These are phyloP conservation scores for Spathaspora girioi DNA, from an alignment of 805 yeast genomes.

Conservation along the genomic window DNA sequence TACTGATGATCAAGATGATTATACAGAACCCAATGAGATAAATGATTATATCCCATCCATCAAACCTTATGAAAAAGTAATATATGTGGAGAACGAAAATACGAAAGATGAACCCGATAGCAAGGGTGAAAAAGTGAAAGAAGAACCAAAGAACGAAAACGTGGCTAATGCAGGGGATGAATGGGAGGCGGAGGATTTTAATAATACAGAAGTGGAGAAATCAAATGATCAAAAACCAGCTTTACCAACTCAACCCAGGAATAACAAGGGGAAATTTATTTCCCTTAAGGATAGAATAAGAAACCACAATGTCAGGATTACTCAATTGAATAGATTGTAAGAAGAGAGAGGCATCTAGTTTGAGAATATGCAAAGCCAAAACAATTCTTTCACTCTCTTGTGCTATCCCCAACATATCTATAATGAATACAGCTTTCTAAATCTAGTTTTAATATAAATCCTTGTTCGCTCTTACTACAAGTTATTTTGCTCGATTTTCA, in stretches of 20 bases:
- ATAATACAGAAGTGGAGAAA: not conserved
- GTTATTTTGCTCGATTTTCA: not conserved
- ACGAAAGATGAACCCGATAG: not conserved
- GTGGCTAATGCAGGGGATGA: not conserved
- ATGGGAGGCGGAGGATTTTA: not conserved
- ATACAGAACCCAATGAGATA: constrained; percentile 11
- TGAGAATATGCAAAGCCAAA: too few relatives aligned
- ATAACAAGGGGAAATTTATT: not conserved
- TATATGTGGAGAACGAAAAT: constrained; percentile 7
- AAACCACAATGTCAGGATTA: constrained; percentile 1
- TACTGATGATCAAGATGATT: constrained; percentile 19
- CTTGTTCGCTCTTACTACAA: not conserved
- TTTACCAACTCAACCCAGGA: not conserved
- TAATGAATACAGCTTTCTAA: too few relatives aligned
- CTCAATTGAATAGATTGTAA: not conserved
- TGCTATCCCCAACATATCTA: too few relatives aligned
- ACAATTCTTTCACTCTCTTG: too few relatives aligned
- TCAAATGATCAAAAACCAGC: not conserved
- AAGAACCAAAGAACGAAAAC: not conserved
- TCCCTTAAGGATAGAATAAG: constrained; percentile 1
- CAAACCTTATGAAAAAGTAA: constrained; percentile 13
- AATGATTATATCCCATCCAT: constrained; percentile 13
- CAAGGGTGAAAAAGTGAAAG: not conserved
- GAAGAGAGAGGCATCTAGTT: not conserved
- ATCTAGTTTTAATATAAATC: not conserved